These are phyloP conservation scores for Fusarium dimerum DNA, from an alignment of 2,329 filamentous ascomycete species.

Conservation along the genomic window DNA sequence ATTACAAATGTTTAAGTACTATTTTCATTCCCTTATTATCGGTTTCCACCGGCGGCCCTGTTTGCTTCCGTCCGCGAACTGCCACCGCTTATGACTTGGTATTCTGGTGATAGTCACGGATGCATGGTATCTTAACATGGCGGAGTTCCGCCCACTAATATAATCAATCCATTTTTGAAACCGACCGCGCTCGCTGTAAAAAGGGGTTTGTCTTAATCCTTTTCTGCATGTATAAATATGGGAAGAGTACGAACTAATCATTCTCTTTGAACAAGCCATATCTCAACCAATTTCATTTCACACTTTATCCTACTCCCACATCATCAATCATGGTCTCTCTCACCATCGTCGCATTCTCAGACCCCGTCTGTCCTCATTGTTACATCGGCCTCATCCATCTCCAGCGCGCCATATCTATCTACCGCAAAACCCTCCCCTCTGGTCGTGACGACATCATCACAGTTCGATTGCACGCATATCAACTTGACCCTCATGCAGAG, in stretches of 20 bases:
- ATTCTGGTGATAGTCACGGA: background rate
- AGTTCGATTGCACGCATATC: conserved; percentile 77
- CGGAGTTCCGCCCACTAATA: conserved; percentile 25
- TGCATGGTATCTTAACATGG: conserved; percentile 5
- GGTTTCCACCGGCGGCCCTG: no score
- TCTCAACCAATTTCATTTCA: background rate
- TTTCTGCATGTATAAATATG: no score
- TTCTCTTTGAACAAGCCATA: no score
- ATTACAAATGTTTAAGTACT: background rate
- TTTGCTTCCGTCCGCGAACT: no score
- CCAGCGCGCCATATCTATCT: conserved; percentile 67
- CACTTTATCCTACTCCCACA: background rate
- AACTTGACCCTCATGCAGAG: conserved; percentile 68
- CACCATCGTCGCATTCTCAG: conserved; percentile 76
- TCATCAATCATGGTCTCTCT: conserved; percentile 65
- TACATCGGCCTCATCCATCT: conserved; percentile 80
- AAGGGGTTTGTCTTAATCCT: background rate
- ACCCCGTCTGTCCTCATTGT: conserved; percentile 79
- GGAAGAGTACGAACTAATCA: no score
- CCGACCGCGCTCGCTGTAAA: background rate
- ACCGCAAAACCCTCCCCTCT: conserved; percentile 62
- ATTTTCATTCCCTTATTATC: no score
- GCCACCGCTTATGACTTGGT: background rate
- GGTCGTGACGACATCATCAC: conserved; percentile 67
- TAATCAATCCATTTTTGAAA: background rate